A percentile compares a stretch with the other conserved stretches of the same genome.
These are phyloP conservation scores for Trypanosoma melophagium DNA, from an alignment of 208 protist species.

Conservation along the genomic window DNA sequence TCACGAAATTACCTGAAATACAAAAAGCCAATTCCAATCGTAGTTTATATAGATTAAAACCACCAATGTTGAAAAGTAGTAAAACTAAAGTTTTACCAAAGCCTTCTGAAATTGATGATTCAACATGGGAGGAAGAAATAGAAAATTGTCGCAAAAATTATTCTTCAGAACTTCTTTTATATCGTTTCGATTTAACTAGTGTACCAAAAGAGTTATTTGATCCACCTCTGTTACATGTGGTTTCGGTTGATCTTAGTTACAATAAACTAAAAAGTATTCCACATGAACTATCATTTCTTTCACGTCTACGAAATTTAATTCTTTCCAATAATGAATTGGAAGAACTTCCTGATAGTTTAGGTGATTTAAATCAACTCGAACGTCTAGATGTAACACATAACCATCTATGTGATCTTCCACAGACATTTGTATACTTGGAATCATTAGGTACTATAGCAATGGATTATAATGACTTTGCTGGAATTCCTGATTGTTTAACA, in stretches of 20 bases:
- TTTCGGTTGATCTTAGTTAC: slow-evolving; percentile 67
- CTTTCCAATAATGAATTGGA: slow-evolving; percentile 84
- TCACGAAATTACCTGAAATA: slow-evolving; percentile 32
- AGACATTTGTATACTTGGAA: slow-evolving; percentile 65
- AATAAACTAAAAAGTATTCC: slow-evolving; percentile 69
- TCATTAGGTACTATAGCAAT: slow-evolving; percentile 52
- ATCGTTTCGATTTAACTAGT: slow-evolving; percentile 60
- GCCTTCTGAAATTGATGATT: slow-evolving; percentile 66
- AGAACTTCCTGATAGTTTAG: slow-evolving; percentile 70
- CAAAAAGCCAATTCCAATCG: background rate
- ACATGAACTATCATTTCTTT: slow-evolving; percentile 70
- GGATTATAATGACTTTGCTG: slow-evolving; percentile 84
- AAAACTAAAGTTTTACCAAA: slow-evolving; percentile 52
- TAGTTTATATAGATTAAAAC: slow-evolving; percentile 22
- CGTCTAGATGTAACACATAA: slow-evolving; percentile 84
- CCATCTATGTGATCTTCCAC: slow-evolving; percentile 55
- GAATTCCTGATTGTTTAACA: slow-evolving; percentile 66
- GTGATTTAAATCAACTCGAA: slow-evolving; percentile 62
- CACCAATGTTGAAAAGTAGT: background rate
- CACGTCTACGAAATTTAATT: slow-evolving; percentile 54
- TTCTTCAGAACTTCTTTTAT: slow-evolving; percentile 60
- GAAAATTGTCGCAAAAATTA: slow-evolving; percentile 48
- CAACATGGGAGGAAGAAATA: slow-evolving; percentile 72
- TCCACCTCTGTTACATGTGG: slow-evolving; percentile 65
- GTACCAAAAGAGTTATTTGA: slow-evolving; percentile 73